phyloP scores from a whole-genome alignment of 345 rosid species.

The Kandelia obovata region DNA sequence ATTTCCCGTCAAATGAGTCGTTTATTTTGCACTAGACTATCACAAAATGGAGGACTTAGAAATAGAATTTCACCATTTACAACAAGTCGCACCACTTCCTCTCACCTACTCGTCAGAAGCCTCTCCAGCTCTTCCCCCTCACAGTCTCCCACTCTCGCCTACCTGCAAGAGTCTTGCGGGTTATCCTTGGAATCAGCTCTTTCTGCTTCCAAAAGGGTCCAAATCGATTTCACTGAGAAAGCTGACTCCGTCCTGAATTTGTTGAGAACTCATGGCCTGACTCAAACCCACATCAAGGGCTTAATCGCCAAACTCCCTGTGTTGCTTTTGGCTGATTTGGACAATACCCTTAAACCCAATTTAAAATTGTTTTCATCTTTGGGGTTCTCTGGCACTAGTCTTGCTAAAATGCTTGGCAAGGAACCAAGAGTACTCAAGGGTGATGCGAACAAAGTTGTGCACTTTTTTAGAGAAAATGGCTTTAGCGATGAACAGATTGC shows the following conservation, averaged over 20 bases:
- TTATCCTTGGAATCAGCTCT: slow-evolving; percentile 13
- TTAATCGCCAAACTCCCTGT: not conserved
- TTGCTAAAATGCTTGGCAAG: not conserved
- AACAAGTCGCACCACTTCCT: not conserved
- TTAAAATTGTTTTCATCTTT: slow-evolving; percentile 10
- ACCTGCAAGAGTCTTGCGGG: slow-evolving; percentile 7
- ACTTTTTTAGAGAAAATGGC: slow-evolving; percentile 14
- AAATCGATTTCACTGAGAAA: slow-evolving; percentile 2
- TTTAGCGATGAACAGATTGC: slow-evolving; percentile 6
- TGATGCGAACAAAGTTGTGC: not conserved
- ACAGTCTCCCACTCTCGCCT: slow-evolving; percentile 1
- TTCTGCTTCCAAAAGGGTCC: slow-evolving; percentile 15
- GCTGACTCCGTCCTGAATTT: slow-evolving; percentile 11
- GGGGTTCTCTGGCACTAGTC: slow-evolving; percentile 2
- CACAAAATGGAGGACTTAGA: not conserved
- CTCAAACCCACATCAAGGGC: slow-evolving; percentile 5
- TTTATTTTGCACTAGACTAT: not conserved
- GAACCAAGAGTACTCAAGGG: not conserved
- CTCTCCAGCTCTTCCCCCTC: not conserved
- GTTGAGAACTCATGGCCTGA: slow-evolving; percentile 3
- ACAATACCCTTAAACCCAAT: slow-evolving; percentile 7
- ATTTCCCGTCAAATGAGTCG: not conserved
- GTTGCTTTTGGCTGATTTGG: slow-evolving; percentile 4
- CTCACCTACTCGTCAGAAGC: not conserved
- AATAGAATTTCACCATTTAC: not conserved